phyloP scores from a whole-genome alignment of 805 yeast genomes.

The Pichia sporocuriosa region DNA sequence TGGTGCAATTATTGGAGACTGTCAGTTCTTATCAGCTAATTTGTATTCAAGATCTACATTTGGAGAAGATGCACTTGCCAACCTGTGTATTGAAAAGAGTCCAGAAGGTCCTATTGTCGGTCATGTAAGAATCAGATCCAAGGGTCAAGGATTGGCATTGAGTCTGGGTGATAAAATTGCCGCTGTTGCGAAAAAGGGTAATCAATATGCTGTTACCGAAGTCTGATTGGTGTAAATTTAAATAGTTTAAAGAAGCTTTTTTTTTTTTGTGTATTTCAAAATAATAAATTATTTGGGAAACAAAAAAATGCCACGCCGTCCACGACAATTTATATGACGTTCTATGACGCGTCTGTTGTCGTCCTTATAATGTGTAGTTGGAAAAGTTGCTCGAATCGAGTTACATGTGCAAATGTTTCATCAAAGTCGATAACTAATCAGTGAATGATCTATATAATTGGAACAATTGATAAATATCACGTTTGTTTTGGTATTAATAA shows the following conservation, averaged over 20 bases:
- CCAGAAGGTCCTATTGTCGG: conserved; percentile 75
- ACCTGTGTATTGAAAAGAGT: conserved; percentile 83
- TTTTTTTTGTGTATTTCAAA: too few species aligned
- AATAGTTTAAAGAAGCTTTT: too few species aligned
- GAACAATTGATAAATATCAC: background rate
- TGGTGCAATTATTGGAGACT: conserved; percentile 83
- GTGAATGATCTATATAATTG: background rate
- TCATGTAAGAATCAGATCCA: conserved; percentile 91
- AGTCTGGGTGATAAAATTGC: conserved; percentile 94
- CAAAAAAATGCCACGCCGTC: too few species aligned
- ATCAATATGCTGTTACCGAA: conserved; percentile 27
- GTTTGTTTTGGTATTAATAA: too few species aligned
- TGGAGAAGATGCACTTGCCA: conserved; percentile 97
- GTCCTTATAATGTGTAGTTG: too few species aligned
- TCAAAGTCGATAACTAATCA: too few species aligned
- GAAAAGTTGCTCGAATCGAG: too few species aligned
- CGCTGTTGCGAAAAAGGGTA: conserved; percentile 58
- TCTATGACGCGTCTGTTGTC: too few species aligned
- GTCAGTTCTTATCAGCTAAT: conserved; percentile 90
- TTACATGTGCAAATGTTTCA: too few species aligned
- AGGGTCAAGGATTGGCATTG: conserved; percentile 95
- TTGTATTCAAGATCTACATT: conserved; percentile 86
- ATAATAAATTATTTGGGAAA: too few species aligned
- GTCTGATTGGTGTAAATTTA: conserved; percentile 20
- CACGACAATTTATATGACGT: too few species aligned